These are phyloP conservation scores for Jamesozyma jinghongensis DNA, from an alignment of 805 yeast species.

Conservation along the genomic window DNA sequence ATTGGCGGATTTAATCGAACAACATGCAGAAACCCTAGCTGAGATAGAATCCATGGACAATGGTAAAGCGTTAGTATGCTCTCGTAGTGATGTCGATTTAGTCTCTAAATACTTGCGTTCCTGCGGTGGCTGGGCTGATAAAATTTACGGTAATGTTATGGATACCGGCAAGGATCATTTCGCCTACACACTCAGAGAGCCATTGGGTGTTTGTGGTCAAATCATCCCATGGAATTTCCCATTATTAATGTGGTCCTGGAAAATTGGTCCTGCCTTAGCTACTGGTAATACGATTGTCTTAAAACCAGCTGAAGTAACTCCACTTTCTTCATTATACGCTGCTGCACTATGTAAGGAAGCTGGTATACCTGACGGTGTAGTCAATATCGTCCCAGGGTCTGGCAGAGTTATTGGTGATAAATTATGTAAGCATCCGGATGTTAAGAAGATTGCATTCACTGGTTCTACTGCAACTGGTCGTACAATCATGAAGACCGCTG, in stretches of 20 bases:
- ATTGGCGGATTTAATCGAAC: conserved; percentile 71
- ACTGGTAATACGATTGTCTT: conserved; percentile 83
- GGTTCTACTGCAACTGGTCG: conserved; percentile 92
- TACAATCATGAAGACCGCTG: conserved; percentile 69
- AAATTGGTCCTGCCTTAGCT: conserved; percentile 85
- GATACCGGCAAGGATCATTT: conserved; percentile 70
- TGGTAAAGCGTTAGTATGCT: conserved; percentile 70
- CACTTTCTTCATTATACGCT: conserved; percentile 74
- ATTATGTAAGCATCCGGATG: conserved; percentile 64
- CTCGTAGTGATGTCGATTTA: conserved; percentile 68
- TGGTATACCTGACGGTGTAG: conserved; percentile 86
- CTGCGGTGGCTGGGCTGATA: conserved; percentile 89
- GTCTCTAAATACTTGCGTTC: conserved; percentile 65
- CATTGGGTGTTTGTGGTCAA: conserved; percentile 92
- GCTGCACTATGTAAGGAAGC: conserved; percentile 65
- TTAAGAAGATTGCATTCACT: conserved; percentile 88
- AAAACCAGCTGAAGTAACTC: conserved; percentile 89
- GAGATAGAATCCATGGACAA: conserved; percentile 79
- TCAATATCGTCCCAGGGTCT: conserved; percentile 78
- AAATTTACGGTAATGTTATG: conserved; percentile 64
- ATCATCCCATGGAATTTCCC: conserved; percentile 98
- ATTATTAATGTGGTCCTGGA: conserved; percentile 88
- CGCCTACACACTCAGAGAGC: conserved; percentile 76
- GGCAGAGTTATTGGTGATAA: conserved; percentile 82
- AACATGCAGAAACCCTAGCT: conserved; percentile 62